Evolutionary conservation across 2,329 filamentous ascomycete species (phyloP).

Genomic region (Chaetothyriales sp.): DNA sequence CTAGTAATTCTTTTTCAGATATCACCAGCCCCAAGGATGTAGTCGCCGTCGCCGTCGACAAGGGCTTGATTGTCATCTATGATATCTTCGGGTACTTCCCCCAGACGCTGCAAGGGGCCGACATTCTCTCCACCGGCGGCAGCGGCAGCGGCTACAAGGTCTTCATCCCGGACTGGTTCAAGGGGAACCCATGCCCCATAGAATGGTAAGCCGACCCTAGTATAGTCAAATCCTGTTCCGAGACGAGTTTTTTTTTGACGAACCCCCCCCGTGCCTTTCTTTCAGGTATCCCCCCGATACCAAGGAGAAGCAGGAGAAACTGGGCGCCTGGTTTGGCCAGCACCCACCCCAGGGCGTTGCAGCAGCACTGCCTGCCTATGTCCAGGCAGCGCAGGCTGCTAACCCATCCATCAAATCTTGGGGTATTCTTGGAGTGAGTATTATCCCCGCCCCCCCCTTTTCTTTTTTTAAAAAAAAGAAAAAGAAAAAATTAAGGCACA

Average conservation of each 20-base stretch:
- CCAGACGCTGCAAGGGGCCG: conserved; percentile 47
- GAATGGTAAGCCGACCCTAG: conserved; percentile 29
- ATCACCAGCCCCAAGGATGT: conserved; percentile 40
- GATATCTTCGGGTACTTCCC: conserved; percentile 44
- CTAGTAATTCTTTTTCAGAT: conserved; percentile 31
- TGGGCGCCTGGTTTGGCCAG: conserved; percentile 43
- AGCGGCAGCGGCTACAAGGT: conserved; percentile 54
- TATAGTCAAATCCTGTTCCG: too few relatives aligned
- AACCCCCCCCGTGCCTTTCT: too few relatives aligned
- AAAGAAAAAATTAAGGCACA: too few relatives aligned
- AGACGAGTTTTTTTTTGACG: too few relatives aligned
- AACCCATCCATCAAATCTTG: conserved; percentile 35
- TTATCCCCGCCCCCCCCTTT: too few relatives aligned
- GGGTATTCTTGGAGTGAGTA: conserved; percentile 37
- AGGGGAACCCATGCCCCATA: conserved; percentile 52
- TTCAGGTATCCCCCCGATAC: conserved; percentile 39
- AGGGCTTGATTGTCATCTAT: conserved; percentile 41
- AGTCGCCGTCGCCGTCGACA: too few relatives aligned
- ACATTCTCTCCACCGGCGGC: conserved; percentile 53
- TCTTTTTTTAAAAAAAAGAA: too few relatives aligned
- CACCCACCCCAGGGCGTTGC: conserved; percentile 37
- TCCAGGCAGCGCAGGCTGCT: conserved; percentile 32
- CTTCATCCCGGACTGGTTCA: conserved; percentile 83
- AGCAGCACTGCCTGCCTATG: background rate
- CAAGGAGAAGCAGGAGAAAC: conserved; percentile 42